Base-by-base conservation (phyloP, 2,329 filamentous ascomycete species). In the Hymenoscyphus fraxineus region DNA sequence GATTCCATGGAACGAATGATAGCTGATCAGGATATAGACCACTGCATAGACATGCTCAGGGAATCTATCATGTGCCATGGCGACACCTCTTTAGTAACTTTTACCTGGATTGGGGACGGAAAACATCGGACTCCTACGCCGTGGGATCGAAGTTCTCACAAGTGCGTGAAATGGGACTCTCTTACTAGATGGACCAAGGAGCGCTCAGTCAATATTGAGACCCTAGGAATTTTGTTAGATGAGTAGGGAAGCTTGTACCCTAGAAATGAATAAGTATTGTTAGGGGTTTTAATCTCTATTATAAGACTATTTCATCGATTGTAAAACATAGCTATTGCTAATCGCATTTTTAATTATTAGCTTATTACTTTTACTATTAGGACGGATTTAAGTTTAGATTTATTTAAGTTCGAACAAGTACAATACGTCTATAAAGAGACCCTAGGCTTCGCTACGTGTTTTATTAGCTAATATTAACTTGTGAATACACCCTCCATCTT, bases 161-260 rank as follows among this genome's bases (percentile, higher is more conserved):
- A 58, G 27, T 58, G 55, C 31, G 55, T 58, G 10, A 58, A 58
- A n/a, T 58, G 55, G 55, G 55, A 38, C 40, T 41, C 40, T 41
- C 16, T 41, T 5, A 41, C 40, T 41, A 41, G 16, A 16, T 41
- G 40, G 40, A 41, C 40, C 9, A 41, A 41, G 16, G 40, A 41
- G 40, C 40, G 40, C 13, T 41, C 40, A 41, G 16, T 41, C 40
- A 41, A 41, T 41, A 41, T 41, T 16, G 40, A 41, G 40, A 41
- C 40, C 13, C 40, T 12, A 41, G 40, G 40, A 13, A 41, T 41
- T 41, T 41, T 41, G 40, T 41, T 41, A 41, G 40, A 41, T 16
- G 40, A 41, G 40, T 12, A 41, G 16, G 40, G 40, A 41, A 41
- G 40, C 13, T 41, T 41, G 40, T 41, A 41, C 40, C 40, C 40